Evolutionary conservation across 352 stramenopile genomes (phyloP), one percentile per base, ranked within the genome.

Genomic region (Globisporangium spinosum): DNA sequence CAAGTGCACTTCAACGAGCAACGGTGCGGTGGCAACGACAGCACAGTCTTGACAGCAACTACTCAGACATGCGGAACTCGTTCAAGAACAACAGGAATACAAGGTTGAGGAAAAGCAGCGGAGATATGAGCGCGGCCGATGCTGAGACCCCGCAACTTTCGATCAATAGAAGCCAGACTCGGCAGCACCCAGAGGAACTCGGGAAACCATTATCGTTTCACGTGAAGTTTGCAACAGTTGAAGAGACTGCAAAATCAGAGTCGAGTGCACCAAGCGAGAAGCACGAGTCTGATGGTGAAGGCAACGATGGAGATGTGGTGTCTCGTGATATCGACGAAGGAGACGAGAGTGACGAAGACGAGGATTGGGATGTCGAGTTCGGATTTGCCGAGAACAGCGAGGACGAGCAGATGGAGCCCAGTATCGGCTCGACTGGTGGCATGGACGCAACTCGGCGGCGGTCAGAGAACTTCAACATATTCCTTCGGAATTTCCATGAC

Each of bases 391-490:
- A 82, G 1, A 34, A 58, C 2, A 68, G 65, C 4, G 72, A 80
- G 8, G 75, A 89, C 53, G 80, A 92, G 20, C 69, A 74, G 22
- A 65, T 75, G 6, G 51, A 68, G 68, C 0, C 71, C 65, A 29
- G 63, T 58, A 68, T 71, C 2, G 72, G 74, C 3, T 75, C 76
- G 0, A 71, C 70, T 0, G 71, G 81, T 32, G 80, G 73, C 40
- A 77, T 93, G 66, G 85, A 93, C 55, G 60, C 80, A 32, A 87
- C 77, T n/a, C 72, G 85, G 1, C 62, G 85, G 54, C 72, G 85
- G 13, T 76, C 83, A 1, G 83, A 91, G 68, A 94, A 94, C 63
- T 88, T 89, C 73, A 94, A 94, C 68, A 91, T 92, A 60, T 94
- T 94, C 55, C 60, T 94, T 47, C 77, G 80, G 3, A 87, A 89